Conservation (phyloP, 305 asterid species). For the Fraxinus dipetala region DNA sequence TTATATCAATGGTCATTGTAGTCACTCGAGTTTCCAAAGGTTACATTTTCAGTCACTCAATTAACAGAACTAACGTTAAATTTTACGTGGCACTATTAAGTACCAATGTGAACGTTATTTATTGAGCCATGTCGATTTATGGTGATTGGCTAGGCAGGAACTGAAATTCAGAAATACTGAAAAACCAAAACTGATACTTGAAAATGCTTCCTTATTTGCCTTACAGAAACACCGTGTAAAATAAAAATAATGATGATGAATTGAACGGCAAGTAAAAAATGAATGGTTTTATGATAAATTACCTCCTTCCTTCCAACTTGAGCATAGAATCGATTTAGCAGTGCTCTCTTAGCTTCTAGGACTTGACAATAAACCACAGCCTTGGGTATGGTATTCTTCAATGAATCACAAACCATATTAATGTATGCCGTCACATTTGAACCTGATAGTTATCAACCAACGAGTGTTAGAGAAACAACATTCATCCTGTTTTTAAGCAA, state of each 20-base stretch:
- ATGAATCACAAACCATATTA: slow-evolving; percentile 78
- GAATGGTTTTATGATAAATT: slow-evolving; percentile 16
- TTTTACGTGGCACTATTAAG: background rate
- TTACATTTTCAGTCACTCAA: background rate
- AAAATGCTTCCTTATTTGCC: background rate
- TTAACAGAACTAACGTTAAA: background rate
- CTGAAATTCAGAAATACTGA: background rate
- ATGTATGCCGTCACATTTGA: slow-evolving; percentile 76
- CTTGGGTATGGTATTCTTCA: slow-evolving; percentile 82
- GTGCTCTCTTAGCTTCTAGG: slow-evolving; percentile 73
- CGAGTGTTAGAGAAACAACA: slow-evolving; percentile 1
- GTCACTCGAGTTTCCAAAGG: background rate
- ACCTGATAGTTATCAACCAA: slow-evolving; percentile 42
- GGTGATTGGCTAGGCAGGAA: background rate
- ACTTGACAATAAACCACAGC: slow-evolving; percentile 98
- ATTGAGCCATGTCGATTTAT: background rate
- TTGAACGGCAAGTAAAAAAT: background rate
- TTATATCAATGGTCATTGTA: background rate
- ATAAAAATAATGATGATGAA: background rate
- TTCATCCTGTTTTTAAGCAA: background rate
- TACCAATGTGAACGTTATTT: background rate
- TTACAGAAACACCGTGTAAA: background rate
- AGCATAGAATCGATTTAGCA: slow-evolving; percentile 71
- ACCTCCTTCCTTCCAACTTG: slow-evolving; percentile 96
- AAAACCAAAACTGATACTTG: background rate